Evolutionary conservation across 768 basidiomycete species (phyloP).

Genomic region (Lepiota brunneoincarnata): DNA sequence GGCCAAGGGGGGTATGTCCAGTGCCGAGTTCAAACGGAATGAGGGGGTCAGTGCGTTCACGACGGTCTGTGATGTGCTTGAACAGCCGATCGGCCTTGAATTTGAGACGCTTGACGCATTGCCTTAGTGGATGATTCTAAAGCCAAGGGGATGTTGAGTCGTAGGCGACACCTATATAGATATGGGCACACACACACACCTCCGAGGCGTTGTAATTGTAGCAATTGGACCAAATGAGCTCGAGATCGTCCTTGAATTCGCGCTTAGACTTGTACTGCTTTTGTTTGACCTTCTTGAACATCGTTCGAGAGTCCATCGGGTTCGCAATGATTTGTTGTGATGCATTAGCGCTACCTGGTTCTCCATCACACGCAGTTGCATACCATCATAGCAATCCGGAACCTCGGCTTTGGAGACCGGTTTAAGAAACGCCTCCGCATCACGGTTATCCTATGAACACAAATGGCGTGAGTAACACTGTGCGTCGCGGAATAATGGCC

Average conservation of each 20-base stretch:
- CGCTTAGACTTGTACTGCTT: conserved; percentile 93
- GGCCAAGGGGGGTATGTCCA: too few relatives aligned
- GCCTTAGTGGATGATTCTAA: conserved; percentile 86
- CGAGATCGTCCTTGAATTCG: conserved; percentile 91
- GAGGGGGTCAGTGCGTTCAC: conserved; percentile 70
- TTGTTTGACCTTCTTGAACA: conserved; percentile 90
- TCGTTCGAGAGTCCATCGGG: conserved; percentile 95
- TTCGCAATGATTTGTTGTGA: conserved; percentile 81
- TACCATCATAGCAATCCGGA: conserved; percentile 92
- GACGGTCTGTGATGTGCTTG: conserved; percentile 85
- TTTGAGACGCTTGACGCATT: conserved; percentile 76
- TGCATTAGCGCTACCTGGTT: conserved; percentile 7
- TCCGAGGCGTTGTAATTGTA: conserved; percentile 88
- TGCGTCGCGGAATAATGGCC: conserved; percentile 18
- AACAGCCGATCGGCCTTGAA: conserved; percentile 84
- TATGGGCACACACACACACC: conserved; percentile 60
- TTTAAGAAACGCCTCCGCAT: conserved; percentile 92
- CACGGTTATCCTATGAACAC: conserved; percentile 67
- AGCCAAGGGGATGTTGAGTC: neutral
- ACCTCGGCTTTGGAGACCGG: conserved; percentile 89
- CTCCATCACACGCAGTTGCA: conserved; percentile 22
- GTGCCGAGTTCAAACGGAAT: conserved; percentile 50
- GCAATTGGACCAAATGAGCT: conserved; percentile 97
- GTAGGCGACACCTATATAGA: neutral
- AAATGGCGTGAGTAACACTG: conserved; percentile 24